phyloP scores from a whole-genome alignment of 106 monocot species.

The Dioscorea dumetorum region DNA sequence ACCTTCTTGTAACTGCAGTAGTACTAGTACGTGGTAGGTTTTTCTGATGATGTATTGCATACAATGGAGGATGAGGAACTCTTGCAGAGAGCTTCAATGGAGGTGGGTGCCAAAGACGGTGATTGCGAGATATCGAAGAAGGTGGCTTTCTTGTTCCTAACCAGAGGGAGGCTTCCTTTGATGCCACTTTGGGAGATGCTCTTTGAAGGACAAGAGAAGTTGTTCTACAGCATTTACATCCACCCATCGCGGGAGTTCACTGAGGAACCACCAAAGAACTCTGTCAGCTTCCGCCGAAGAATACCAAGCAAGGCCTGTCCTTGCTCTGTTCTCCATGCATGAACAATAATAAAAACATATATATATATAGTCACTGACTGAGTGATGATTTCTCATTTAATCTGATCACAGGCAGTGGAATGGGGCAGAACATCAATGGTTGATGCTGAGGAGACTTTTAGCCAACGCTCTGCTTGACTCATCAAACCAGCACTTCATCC shows the following conservation, averaged over 20 bases:
- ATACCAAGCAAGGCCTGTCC: constrained; percentile 27
- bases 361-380: background rate
- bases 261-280: constrained; percentile 15
- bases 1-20: background rate
- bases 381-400: background rate
- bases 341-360: background rate
- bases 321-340: background rate
- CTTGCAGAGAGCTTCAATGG: constrained; percentile 3
- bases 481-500: constrained; percentile 20
- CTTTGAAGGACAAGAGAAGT: constrained; percentile 19
- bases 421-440: constrained; percentile 21
- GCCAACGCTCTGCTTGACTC: constrained; percentile 18
- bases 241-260: constrained; percentile 25
- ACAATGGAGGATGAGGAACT: constrained; percentile 12
- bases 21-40: too few relatives aligned
- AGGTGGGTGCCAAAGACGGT: background rate
- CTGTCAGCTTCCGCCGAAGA: constrained; percentile 22
- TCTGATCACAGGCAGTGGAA: constrained; percentile 14
- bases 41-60: background rate
- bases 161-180: constrained; percentile 26
- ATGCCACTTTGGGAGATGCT: constrained; percentile 34
- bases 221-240: constrained; percentile 22
- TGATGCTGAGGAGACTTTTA: constrained; percentile 25
- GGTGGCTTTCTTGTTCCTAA: constrained; percentile 39
- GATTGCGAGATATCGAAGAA: background rate